Conservation (phyloP, 2,329 filamentous ascomycete species). For the Phoma sp. region DNA sequence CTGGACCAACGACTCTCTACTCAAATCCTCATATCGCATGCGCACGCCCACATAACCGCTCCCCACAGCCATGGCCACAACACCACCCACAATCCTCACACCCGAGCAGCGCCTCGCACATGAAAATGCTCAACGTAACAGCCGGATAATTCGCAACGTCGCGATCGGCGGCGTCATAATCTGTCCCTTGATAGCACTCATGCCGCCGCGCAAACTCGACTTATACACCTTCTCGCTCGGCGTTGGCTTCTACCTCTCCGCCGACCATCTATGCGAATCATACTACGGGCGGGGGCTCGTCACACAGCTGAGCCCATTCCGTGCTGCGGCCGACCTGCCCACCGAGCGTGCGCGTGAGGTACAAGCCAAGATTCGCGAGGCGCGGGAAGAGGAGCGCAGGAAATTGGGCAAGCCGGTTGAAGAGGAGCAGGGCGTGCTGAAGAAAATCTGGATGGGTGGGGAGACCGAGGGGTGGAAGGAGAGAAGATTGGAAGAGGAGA, state of each 20-base stretch:
- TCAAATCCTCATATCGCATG: constrained; percentile 1
- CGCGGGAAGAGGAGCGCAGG: constrained; percentile 40
- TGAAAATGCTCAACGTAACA: constrained; percentile 39
- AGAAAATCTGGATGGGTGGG: constrained; percentile 49
- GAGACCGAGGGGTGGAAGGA: constrained; percentile 55
- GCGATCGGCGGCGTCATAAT: constrained; percentile 58
- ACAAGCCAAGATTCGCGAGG: constrained; percentile 48
- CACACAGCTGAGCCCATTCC: constrained; percentile 34
- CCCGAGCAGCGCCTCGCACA: constrained; percentile 44
- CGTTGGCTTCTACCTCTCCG: constrained; percentile 56
- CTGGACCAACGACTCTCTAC: background rate
- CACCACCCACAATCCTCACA: constrained; percentile 33
- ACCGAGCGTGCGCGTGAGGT: constrained; percentile 47
- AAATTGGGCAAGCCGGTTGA: constrained; percentile 38
- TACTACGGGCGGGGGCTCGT: constrained; percentile 48
- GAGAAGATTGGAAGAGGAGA: constrained; percentile 52
- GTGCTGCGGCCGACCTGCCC: constrained; percentile 32
- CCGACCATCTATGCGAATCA: constrained; percentile 55
- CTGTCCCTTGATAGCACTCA: constrained; percentile 60
- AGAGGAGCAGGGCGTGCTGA: constrained; percentile 36
- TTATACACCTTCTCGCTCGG: constrained; percentile 63
- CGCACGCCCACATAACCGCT: constrained; percentile 1
- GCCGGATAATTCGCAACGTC: constrained; percentile 49
- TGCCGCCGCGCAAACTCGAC: constrained; percentile 68
- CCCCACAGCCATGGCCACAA: constrained; percentile 30